These are phyloP conservation scores for Nothomitra cinnamomea DNA, from an alignment of 2,329 filamentous ascomycete genomes.

Conservation along the genomic window DNA sequence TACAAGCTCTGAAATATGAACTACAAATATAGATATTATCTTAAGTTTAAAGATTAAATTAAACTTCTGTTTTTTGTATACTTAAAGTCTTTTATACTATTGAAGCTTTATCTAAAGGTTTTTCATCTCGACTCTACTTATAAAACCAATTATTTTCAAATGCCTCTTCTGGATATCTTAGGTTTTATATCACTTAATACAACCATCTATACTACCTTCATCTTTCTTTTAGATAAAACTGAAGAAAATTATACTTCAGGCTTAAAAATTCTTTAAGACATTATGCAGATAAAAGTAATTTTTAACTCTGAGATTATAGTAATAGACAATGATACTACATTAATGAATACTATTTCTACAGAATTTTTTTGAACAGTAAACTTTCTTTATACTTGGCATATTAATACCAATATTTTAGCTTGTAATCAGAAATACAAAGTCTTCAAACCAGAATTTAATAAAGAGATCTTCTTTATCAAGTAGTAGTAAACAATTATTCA, in stretches of 20 bases:
- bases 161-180: too few relatives aligned
- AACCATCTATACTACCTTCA: not conserved
- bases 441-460: too few relatives aligned
- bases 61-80: too few relatives aligned
- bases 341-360: not conserved
- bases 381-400: not conserved
- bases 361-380: not conserved
- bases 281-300: not conserved
- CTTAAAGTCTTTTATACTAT: not conserved
- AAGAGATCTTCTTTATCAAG: not conserved
- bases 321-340: too few relatives aligned
- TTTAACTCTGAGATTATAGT: not conserved
- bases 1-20: too few relatives aligned
- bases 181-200: not conserved
- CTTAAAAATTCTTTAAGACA: not conserved
- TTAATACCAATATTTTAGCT: not conserved
- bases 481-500: not conserved
- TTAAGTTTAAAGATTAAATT: too few relatives aligned
- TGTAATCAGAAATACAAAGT: too few relatives aligned
- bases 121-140: too few relatives aligned
- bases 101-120: not conserved
- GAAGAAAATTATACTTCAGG: not conserved
- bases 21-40: too few relatives aligned
- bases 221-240: not conserved
- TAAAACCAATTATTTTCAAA: slow-evolving; percentile 1